These are phyloP conservation scores for Tolypocladium guangdongense DNA, from an alignment of 2,329 filamentous ascomycete genomes.

Conservation along the genomic window DNA sequence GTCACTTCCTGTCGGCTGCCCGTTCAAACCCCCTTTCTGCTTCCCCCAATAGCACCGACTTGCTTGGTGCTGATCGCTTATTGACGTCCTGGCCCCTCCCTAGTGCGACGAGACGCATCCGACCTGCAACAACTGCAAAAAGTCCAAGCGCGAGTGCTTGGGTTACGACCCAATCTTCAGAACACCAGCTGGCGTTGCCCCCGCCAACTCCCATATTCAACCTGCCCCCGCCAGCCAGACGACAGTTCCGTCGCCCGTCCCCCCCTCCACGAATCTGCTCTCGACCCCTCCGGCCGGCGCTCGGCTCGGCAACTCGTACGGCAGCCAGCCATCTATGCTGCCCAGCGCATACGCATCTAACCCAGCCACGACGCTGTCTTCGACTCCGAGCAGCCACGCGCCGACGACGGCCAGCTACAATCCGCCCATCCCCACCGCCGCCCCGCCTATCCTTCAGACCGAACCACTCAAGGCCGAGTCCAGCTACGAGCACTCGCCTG, in stretches of 20 bases:
- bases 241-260: conserved; percentile 21
- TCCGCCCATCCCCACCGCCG: conserved; percentile 20
- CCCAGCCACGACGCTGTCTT: conserved; percentile 20
- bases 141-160: conserved; percentile 77
- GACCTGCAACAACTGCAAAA: conserved; percentile 80
- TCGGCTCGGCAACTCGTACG: conserved; percentile 29
- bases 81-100: conserved; percentile 16
- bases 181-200: conserved; percentile 55
- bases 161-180: conserved; percentile 86
- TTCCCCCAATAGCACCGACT: neutral
- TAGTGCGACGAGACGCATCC: conserved; percentile 96
- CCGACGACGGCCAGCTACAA: conserved; percentile 20
- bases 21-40: neutral
- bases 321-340: conserved; percentile 32
- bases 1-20: neutral
- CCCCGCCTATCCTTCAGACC: conserved; percentile 8
- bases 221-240: conserved; percentile 20
- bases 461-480: conserved; percentile 22
- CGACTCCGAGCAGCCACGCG: conserved; percentile 9
- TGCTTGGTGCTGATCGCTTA: conserved; percentile 7
- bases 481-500: conserved; percentile 44
- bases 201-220: conserved; percentile 50
- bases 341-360: conserved; percentile 27
- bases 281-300: conserved; percentile 13
- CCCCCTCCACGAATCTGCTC: conserved; percentile 9